These are phyloP conservation scores for Halophytophthora polymorphica DNA, from an alignment of 352 stramenopile species.

Conservation along the genomic window DNA sequence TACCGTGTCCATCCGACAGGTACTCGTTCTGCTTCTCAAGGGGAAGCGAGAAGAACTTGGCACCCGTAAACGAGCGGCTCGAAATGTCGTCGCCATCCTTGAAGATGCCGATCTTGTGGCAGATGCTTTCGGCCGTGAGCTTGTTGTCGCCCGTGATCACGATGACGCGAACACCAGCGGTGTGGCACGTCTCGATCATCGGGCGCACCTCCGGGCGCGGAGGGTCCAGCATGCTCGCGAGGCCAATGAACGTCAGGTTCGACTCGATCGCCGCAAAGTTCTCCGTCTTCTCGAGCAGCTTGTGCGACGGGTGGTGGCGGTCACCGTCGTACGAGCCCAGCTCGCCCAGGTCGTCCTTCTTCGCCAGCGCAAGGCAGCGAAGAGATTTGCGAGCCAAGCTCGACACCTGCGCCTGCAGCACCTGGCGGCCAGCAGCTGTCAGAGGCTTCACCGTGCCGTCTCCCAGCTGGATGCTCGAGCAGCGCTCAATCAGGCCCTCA, in stretches of 20 bases:
- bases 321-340: constrained; percentile 80
- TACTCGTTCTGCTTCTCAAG: constrained; percentile 90
- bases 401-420: constrained; percentile 90
- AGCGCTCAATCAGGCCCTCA: constrained; percentile 96
- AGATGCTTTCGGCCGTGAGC: constrained; percentile 97
- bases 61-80: constrained; percentile 92
- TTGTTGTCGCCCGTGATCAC: constrained; percentile 99
- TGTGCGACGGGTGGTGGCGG: constrained; percentile 82
- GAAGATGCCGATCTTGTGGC: constrained; percentile 96
- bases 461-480: constrained; percentile 90
- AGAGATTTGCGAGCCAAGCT: constrained; percentile 92
- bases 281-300: constrained; percentile 74
- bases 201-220: constrained; percentile 94
- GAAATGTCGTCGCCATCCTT: constrained; percentile 79
- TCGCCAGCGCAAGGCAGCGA: constrained; percentile 94
- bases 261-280: constrained; percentile 95
- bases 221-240: constrained; percentile 98
- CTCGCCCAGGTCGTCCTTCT: constrained; percentile 91
- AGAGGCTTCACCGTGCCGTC: constrained; percentile 92
- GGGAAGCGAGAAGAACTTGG: constrained; percentile 94
- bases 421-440: constrained; percentile 81
- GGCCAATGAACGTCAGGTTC: constrained; percentile 95
- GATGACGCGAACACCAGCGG: constrained; percentile 97
- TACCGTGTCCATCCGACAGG: constrained; percentile 85
- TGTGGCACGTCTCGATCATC: constrained; percentile 94